phyloP scores from a whole-genome alignment of 352 stramenopile genomes.

The Elongisporangium anandrum region DNA sequence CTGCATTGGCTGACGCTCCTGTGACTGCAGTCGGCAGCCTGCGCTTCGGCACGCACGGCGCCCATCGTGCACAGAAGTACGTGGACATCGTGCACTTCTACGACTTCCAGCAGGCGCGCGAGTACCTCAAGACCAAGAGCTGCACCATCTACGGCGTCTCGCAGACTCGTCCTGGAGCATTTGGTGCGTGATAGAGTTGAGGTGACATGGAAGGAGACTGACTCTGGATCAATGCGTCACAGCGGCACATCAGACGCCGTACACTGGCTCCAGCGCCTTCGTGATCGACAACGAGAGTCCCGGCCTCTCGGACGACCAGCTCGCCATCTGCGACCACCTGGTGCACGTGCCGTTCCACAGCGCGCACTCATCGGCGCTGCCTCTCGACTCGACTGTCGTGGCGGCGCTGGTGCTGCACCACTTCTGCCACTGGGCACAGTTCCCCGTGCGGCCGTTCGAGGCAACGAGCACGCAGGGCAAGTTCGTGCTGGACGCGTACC shows the following conservation, averaged over 20 bases:
- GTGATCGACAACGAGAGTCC: conserved; percentile 72
- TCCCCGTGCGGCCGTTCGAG: conserved; percentile 54
- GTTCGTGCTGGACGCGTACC: conserved; percentile 67
- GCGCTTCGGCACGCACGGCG: conserved; percentile 75
- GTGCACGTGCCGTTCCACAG: conserved; percentile 56
- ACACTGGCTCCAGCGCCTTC: conserved; percentile 56
- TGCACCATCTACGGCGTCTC: conserved; percentile 60
- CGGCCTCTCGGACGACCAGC: conserved; percentile 50
- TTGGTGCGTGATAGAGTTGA: conserved; percentile 17
- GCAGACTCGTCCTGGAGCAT: conserved; percentile 17
- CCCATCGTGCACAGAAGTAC: conserved; percentile 77
- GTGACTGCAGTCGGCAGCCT: conserved; percentile 51
- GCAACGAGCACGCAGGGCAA: conserved; percentile 68
- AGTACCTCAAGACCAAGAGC: conserved; percentile 48
- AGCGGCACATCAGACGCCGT: conserved; percentile 48
- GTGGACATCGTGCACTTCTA: conserved; percentile 72
- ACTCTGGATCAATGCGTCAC: conserved; percentile 1
- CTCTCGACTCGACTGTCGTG: conserved; percentile 63
- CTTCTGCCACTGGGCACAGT: conserved; percentile 60
- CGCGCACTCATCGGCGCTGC: conserved; percentile 21
- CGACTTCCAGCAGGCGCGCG: conserved; percentile 50
- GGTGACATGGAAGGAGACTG: neutral
- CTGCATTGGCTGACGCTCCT: neutral
- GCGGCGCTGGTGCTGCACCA: conserved; percentile 61
- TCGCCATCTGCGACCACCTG: conserved; percentile 63